Evolutionary conservation across 352 stramenopile genomes (phyloP), one percentile per base, ranked within the genome.

Genomic region (Phytophthora hibernalis): DNA sequence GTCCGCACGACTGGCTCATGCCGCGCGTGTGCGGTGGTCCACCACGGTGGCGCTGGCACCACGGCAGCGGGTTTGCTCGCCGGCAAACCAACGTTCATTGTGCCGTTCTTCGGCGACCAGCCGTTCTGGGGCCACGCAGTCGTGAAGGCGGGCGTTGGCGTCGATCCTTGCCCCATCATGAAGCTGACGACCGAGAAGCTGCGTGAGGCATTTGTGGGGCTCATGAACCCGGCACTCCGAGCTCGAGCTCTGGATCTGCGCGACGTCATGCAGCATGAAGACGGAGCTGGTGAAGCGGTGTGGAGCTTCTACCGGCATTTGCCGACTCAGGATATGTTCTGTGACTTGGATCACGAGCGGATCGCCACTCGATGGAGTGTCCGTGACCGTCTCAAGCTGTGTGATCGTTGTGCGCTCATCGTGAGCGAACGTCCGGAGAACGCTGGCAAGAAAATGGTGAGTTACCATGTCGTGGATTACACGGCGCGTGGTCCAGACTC

Each of bases 101-200:
- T 92, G 58, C 93, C 93, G n/a, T 98, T 98, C 60, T 98, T 98
- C 74, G 91, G 88, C 15, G 93, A 98, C 65, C 93, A 98, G 63
- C 85, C 79, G 30, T 97, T 98, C 71, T 98, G 93, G 93, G 91
- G 89, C 3, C 78, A 89, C 33, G 90, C 93, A 2, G 79, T 96
- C 0, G 71, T 85, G 31, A 79, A 70, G 0, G 77, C 83, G 5
- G 83, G 85, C 11, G 90, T 95, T 0, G 93, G 92, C 16, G 85
- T 92, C 2, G 70, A 80, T 47, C 90, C 92, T 2, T 92, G 90
- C 53, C 84, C 90, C 8, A 88, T 97, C 33, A 50, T 40, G 1
- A 61, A 90, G 33, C 57, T 98, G 26, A 96, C 83, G 0, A 69
- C 69, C 2, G 85, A 94, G 30, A 88, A 81, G 37, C 69, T 98